phyloP scores from a whole-genome alignment of 257 asterid genomes.

The Petunia secreta region DNA sequence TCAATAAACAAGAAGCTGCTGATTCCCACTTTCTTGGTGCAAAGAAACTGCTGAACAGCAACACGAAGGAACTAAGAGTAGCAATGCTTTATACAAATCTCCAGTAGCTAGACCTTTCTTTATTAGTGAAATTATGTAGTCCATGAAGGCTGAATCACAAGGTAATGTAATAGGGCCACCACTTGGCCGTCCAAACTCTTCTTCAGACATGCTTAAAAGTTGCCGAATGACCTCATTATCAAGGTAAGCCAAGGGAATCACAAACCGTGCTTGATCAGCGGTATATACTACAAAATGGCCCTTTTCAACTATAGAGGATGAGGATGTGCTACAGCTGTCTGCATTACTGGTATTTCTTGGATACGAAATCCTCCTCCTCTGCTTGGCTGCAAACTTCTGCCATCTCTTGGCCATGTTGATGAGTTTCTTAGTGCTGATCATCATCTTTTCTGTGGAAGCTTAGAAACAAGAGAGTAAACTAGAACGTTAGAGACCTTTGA shows the following conservation, averaged over 20 bases:
- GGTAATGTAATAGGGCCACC: conserved; percentile 35
- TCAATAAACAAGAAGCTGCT: neutral
- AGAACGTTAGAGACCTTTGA: neutral
- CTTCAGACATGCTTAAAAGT: conserved; percentile 37
- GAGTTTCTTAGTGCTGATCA: neutral
- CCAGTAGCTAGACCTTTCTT: conserved; percentile 24
- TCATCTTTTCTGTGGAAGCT: neutral
- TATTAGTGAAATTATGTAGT: conserved; percentile 30
- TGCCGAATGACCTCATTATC: conserved; percentile 32
- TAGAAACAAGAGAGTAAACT: neutral
- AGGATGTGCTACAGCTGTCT: neutral
- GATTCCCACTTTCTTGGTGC: neutral
- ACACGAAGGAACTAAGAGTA: conserved; percentile 29
- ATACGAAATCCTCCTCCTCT: neutral
- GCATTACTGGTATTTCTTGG: neutral
- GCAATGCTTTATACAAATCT: conserved; percentile 40
- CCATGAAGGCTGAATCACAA: conserved; percentile 38
- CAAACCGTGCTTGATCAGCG: conserved; percentile 35
- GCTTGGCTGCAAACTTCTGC: conserved; percentile 18
- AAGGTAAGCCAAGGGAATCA: conserved; percentile 37
- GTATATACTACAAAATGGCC: conserved; percentile 49
- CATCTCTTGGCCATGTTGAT: neutral
- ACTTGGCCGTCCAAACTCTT: conserved; percentile 24
- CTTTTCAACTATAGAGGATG: conserved; percentile 23
- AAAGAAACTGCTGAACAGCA: neutral